phyloP scores from a whole-genome alignment of 768 basidiomycete genomes.

The Tulasnella sp. region DNA sequence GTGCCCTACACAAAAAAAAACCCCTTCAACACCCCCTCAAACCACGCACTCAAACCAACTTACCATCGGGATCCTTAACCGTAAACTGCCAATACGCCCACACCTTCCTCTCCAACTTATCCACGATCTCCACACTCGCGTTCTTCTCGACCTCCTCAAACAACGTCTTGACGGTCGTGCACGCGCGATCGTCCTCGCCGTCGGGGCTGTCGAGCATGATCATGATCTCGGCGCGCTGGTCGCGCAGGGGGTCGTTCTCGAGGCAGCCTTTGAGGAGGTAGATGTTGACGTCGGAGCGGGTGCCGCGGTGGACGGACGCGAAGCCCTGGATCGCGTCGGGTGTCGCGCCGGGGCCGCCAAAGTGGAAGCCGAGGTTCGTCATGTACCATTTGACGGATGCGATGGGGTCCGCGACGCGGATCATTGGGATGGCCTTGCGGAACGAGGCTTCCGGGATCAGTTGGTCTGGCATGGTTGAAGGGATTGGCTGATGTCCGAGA shows the following conservation, averaged over 20 bases:
- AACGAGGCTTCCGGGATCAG: conserved; percentile 1
- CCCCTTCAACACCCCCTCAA: background rate
- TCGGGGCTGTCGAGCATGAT: background rate
- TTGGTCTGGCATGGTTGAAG: background rate
- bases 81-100: background rate
- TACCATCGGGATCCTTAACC: background rate
- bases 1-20: background rate
- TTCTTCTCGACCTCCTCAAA: background rate
- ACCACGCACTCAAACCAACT: background rate
- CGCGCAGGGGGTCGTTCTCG: background rate
- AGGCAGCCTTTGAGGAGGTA: conserved; percentile 3
- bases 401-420: background rate
- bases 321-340: background rate
- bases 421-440: background rate
- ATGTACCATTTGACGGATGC: background rate
- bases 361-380: background rate
- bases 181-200: background rate
- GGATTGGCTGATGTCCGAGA: background rate
- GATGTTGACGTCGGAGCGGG: background rate
- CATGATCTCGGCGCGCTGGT: background rate
- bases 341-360: background rate
- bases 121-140: background rate
- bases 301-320: background rate
- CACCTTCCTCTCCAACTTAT: background rate
- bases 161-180: background rate